phyloP scores from a whole-genome alignment of 2,329 filamentous ascomycete species.

The Phyllachora maydis region DNA sequence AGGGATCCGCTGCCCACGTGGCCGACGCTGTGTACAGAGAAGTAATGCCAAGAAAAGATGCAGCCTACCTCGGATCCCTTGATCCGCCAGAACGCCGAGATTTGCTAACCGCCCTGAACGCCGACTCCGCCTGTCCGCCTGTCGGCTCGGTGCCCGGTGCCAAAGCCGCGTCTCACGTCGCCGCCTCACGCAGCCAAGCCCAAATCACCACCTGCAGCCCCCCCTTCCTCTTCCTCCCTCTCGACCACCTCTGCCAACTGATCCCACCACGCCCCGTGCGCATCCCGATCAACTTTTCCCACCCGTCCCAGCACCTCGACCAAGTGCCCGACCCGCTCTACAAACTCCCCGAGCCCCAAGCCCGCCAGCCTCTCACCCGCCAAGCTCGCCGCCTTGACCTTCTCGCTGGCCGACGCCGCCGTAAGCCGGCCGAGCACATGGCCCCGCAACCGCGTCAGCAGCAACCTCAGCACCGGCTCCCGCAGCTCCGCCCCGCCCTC shows the following conservation, averaged over 20 bases:
- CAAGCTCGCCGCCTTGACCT: constrained; percentile 45
- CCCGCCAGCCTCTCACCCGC: constrained; percentile 49
- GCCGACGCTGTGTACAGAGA: too few species aligned
- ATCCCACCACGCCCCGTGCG: constrained; percentile 54
- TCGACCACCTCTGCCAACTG: constrained; percentile 35
- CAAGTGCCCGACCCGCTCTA: constrained; percentile 45
- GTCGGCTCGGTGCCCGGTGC: too few species aligned
- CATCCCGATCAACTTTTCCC: constrained; percentile 43
- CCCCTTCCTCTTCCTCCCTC: constrained; percentile 18
- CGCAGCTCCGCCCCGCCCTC: constrained; percentile 18
- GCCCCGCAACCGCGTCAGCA: constrained; percentile 44
- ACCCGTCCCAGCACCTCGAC: constrained; percentile 47
- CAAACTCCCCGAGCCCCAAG: constrained; percentile 54
- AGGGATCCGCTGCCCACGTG: too few species aligned
- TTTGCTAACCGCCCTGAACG: too few species aligned
- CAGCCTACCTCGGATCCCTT: too few species aligned
- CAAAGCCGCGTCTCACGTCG: too few species aligned
- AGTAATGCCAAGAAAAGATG: too few species aligned
- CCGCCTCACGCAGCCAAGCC: too few species aligned
- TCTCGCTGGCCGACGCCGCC: constrained; percentile 46
- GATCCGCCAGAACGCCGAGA: too few species aligned
- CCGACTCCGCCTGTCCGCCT: too few species aligned
- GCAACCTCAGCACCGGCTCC: constrained; percentile 40
- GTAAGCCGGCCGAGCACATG: constrained; percentile 45
- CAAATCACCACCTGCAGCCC: too few species aligned